phyloP scores from a whole-genome alignment of 345 rosid genomes.

The Citrus maxima region DNA sequence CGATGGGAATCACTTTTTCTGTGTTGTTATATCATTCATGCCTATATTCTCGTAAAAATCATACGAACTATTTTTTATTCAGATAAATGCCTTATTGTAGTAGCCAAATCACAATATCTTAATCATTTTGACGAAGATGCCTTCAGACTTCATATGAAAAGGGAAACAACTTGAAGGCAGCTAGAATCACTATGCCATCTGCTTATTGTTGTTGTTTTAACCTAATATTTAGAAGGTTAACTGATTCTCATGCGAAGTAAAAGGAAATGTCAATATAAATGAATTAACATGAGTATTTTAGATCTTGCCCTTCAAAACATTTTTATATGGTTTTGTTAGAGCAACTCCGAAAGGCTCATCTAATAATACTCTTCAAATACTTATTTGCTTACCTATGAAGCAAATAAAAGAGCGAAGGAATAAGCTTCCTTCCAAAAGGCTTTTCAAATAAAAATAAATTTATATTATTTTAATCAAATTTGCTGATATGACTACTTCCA shows the following conservation, averaged over 20 bases:
- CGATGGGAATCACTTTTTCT: not conserved
- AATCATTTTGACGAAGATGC: not conserved
- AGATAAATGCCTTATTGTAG: not conserved
- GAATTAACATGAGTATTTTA: not conserved
- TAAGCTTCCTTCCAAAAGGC: too few species aligned
- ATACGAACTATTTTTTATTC: not conserved
- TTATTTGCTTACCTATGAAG: too few species aligned
- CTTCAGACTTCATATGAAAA: not conserved
- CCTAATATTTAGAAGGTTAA: not conserved
- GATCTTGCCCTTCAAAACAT: not conserved
- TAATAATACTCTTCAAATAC: too few species aligned
- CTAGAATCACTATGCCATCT: not conserved
- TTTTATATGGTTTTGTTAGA: not conserved
- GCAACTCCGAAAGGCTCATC: too few species aligned
- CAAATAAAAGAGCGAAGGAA: too few species aligned
- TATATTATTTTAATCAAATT: too few species aligned
- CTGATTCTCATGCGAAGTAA: not conserved
- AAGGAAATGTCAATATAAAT: not conserved
- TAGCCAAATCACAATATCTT: not conserved
- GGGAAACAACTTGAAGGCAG: not conserved
- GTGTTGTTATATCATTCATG: not conserved
- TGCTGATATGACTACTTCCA: too few species aligned
- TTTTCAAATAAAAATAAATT: too few species aligned
- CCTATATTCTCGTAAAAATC: not conserved
- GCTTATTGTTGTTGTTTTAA: not conserved